Evolutionary conservation across 2,329 filamentous ascomycete species (phyloP).

Genomic region (Beauveria brongniartii): DNA sequence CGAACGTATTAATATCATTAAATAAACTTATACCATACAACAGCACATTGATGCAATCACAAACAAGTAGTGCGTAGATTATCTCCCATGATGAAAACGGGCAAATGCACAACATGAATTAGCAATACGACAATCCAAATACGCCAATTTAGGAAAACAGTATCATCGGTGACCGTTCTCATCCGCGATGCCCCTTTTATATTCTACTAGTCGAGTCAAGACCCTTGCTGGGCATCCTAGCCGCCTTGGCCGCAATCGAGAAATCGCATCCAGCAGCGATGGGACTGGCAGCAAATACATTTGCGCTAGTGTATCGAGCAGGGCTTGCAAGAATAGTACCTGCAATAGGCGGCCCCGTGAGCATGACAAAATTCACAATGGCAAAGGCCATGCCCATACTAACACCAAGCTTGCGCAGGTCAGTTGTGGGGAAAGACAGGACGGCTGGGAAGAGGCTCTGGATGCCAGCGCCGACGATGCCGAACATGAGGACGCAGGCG

Average conservation of each 20-base stretch:
- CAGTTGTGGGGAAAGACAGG: slow-evolving; percentile 44
- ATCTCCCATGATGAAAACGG: neutral
- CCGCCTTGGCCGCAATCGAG: slow-evolving; percentile 30
- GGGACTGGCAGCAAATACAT: slow-evolving; percentile 37
- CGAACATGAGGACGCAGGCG: slow-evolving; percentile 54
- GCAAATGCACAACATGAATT: neutral
- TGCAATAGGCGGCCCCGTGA: slow-evolving; percentile 44
- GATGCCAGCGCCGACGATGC: slow-evolving; percentile 51
- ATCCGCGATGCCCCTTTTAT: slow-evolving; percentile 8
- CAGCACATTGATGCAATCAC: neutral
- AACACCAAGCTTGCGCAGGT: slow-evolving; percentile 43
- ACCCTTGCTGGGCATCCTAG: slow-evolving; percentile 29
- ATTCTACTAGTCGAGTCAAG: slow-evolving; percentile 34
- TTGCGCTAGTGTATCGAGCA: slow-evolving; percentile 38
- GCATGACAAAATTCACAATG: slow-evolving; percentile 43
- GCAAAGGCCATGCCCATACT: slow-evolving; percentile 53
- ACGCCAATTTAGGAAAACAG: neutral
- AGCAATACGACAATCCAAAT: neutral
- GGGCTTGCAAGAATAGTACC: slow-evolving; percentile 38
- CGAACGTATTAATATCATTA: neutral
- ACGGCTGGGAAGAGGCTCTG: slow-evolving; percentile 57
- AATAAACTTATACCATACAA: neutral
- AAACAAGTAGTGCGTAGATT: neutral
- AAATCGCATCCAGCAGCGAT: slow-evolving; percentile 34
- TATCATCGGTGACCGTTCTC: neutral